Base-by-base conservation (phyloP, 2,329 filamentous ascomycete genomes). In the Ascosphaera pollenicola region DNA sequence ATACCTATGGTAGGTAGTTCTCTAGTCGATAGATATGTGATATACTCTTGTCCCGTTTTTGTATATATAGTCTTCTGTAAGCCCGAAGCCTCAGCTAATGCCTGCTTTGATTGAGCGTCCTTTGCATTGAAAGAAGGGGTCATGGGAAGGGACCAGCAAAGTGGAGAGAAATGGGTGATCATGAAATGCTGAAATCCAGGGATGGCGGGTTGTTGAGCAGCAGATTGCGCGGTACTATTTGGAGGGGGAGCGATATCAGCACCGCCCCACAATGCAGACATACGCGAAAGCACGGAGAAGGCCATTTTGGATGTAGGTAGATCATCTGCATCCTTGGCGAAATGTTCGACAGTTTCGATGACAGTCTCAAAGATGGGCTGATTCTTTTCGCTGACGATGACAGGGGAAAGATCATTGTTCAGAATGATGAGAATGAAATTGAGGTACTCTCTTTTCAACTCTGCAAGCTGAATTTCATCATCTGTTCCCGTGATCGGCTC, bases 131-230 rank as follows among this genome's bases (percentile, higher is more conserved):
- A 94, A 16, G 69, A 69, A 4, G 78, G 66, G 35, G 85, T 78
- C 31, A 73, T 73, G 28, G 92, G 73, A 5, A 95, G 75, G 32
- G 81, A 78, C 89, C 89, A 98, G 55, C 80, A 85, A 6, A 91
- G 68, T 0, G 80, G 71, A 42, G 92, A 87, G 61, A 98, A 93
- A 17, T 79, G 73, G 35, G 80, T 73, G 42, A 95, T 79, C 58
- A 93, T 78, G 59, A 93, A 95, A 41, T 72, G 70, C 48, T 93
- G 84, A 53, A 98, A 98, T 5, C 89, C 87, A 2, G 85, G 81
- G 19, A 98, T 56, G 2, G 57, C 57, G 3, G 64, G 60, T 36
- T 65, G 59, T 17, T 54, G 47, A 13, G 49, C 40, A 34, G 51
- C 40, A 19, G 48, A 43, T 19, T 51, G 39, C 57, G 41, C 42